Evolutionary conservation across 345 rosid species (phyloP).

Genomic region (Eucalyptus caleyi): DNA sequence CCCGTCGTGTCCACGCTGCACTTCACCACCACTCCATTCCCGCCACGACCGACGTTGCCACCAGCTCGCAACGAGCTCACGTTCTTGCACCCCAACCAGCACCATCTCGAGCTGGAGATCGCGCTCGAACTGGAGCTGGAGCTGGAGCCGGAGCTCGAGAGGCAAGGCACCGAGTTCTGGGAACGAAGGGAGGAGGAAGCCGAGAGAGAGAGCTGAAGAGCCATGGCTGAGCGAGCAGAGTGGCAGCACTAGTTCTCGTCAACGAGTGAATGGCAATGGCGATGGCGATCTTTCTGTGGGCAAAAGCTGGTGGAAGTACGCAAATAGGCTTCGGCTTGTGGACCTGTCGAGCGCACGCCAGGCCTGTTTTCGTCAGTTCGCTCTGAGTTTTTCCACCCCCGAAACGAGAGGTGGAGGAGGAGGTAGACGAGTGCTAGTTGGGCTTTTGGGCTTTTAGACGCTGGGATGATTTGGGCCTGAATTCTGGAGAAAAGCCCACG

Average conservation of each 20-base stretch:
- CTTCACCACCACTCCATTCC: conserved; percentile 13
- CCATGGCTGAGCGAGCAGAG: conserved; percentile 1
- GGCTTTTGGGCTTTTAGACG: not conserved
- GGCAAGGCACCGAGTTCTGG: not conserved
- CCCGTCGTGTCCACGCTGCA: conserved; percentile 62
- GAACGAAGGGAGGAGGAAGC: conserved; percentile 11
- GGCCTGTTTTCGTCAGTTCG: not conserved
- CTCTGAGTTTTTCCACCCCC: not conserved
- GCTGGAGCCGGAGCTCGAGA: not conserved
- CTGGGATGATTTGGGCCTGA: not conserved
- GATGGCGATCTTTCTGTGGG: not conserved
- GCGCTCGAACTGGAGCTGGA: not conserved
- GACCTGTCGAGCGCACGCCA: not conserved
- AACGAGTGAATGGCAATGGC: not conserved
- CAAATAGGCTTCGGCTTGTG: not conserved
- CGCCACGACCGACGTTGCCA: conserved; percentile 3
- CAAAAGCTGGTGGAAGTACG: not conserved
- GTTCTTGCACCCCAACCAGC: not conserved
- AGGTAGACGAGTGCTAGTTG: not conserved
- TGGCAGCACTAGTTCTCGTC: not conserved
- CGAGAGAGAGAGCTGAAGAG: not conserved
- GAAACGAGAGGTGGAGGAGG: not conserved
- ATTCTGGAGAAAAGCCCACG: not conserved
- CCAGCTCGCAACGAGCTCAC: not conserved
- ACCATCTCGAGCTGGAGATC: not conserved